Conservation (phyloP, 805 yeast genomes). For the Maudiozyma barnettii region DNA sequence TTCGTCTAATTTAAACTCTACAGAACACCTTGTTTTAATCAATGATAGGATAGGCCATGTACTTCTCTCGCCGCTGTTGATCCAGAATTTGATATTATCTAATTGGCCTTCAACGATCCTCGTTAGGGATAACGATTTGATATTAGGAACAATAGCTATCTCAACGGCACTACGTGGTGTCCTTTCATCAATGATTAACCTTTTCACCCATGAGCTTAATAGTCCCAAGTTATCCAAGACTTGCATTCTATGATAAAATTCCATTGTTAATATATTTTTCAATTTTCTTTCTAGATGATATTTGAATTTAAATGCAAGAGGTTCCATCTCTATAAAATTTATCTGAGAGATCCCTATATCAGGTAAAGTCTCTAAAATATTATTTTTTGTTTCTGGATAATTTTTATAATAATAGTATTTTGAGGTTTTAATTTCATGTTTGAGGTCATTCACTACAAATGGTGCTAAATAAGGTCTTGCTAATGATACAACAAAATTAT, state of each 20-base stretch:
- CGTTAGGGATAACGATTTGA: constrained; percentile 62
- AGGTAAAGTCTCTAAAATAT: constrained; percentile 11
- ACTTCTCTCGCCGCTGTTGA: constrained; percentile 79
- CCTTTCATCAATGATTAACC: constrained; percentile 80
- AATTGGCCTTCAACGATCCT: constrained; percentile 70
- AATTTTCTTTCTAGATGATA: constrained; percentile 32
- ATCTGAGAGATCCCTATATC: constrained; percentile 22
- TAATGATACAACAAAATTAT: constrained; percentile 81
- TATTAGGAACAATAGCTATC: constrained; percentile 82
- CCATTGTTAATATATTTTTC: constrained; percentile 58
- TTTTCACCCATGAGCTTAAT: constrained; percentile 55
- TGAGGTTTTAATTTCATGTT: constrained; percentile 47
- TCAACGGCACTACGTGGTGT: constrained; percentile 74
- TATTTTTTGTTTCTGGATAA: constrained; percentile 29
- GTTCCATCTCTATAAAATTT: constrained; percentile 29
- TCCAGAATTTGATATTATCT: constrained; percentile 82
- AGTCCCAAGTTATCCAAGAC: constrained; percentile 72
- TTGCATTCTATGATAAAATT: constrained; percentile 74
- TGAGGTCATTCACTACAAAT: constrained; percentile 69
- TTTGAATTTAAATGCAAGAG: constrained; percentile 29
- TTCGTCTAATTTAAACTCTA: constrained; percentile 81
- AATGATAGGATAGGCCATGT: constrained; percentile 88
- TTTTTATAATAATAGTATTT: constrained; percentile 31
- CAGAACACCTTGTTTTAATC: constrained; percentile 77
- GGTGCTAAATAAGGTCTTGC: constrained; percentile 95